These are phyloP conservation scores for Saturnispora hagleri DNA, from an alignment of 805 yeast genomes.

Conservation along the genomic window DNA sequence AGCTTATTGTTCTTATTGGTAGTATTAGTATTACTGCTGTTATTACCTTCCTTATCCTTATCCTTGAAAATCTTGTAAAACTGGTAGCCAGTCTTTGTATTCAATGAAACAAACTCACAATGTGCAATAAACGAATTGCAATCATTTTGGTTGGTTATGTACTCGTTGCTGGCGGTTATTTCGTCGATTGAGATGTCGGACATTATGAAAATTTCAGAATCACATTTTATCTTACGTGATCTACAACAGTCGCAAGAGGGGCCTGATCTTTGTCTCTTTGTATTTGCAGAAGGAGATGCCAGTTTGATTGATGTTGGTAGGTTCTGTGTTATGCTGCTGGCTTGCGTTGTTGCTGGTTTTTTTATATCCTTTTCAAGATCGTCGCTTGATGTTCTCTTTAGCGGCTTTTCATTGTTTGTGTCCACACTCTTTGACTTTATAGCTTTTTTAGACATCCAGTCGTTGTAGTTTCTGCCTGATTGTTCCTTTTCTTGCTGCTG, in stretches of 20 bases:
- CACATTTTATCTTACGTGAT: conserved; percentile 61
- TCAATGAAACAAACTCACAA: conserved; percentile 22
- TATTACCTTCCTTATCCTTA: conserved; percentile 9
- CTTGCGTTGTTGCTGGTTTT: not conserved
- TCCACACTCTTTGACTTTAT: not conserved
- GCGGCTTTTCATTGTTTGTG: not conserved
- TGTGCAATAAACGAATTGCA: conserved; percentile 23
- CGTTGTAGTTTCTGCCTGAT: not conserved
- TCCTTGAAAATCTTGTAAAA: conserved; percentile 22
- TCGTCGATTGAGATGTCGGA: conserved; percentile 15
- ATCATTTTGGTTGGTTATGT: not conserved
- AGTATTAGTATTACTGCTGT: not conserved
- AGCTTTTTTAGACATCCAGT: not conserved
- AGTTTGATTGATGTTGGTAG: conserved; percentile 21
- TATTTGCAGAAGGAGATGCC: conserved; percentile 25
- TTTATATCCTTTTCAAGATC: not conserved
- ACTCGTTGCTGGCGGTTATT: not conserved
- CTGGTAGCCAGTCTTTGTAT: conserved; percentile 18
- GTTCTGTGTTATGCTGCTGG: not conserved
- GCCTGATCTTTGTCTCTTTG: conserved; percentile 54
- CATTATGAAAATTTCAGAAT: conserved; percentile 44
- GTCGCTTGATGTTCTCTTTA: too few species aligned
- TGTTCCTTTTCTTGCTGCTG: not conserved
- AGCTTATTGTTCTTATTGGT: conserved; percentile 12
- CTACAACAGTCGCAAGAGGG: conserved; percentile 72